Conservation (phyloP, 805 yeast genomes). For the Candida germanica region DNA sequence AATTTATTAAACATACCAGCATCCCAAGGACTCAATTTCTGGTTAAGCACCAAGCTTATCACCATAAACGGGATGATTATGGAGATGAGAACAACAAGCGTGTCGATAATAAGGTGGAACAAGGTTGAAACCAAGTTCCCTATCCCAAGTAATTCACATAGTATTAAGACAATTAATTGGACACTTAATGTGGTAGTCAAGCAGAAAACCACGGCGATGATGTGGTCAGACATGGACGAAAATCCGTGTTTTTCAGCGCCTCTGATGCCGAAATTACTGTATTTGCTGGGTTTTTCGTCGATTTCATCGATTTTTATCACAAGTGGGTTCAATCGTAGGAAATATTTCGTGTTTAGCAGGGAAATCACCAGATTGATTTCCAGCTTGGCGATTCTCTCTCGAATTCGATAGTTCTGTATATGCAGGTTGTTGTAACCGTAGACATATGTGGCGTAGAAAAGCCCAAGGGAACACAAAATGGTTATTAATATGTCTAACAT, state of each 20-base stretch:
- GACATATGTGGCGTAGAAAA: conserved; percentile 8
- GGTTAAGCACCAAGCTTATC: conserved; percentile 27
- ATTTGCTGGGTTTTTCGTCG: neutral
- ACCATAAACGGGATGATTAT: conserved; percentile 44
- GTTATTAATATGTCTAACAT: too few relatives aligned
- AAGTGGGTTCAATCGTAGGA: neutral
- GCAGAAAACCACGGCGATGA: conserved; percentile 26
- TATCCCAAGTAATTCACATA: conserved; percentile 32
- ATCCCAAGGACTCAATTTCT: conserved; percentile 21
- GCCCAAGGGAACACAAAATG: too few relatives aligned
- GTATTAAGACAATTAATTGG: conserved; percentile 30
- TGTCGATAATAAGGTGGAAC: conserved; percentile 39
- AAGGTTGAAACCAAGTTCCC: conserved; percentile 24
- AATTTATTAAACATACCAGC: conserved; percentile 3
- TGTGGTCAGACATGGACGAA: neutral
- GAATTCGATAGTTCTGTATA: conserved; percentile 15
- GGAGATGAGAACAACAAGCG: conserved; percentile 37
- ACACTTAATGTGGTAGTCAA: conserved; percentile 28
- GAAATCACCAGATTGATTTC: conserved; percentile 22
- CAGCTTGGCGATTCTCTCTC: conserved; percentile 12
- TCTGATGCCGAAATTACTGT: conserved; percentile 5
- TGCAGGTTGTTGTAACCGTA: conserved; percentile 14
- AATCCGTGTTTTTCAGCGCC: conserved; percentile 9
- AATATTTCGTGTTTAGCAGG: conserved; percentile 1
- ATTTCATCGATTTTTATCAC: conserved; percentile 1